phyloP scores from a whole-genome alignment of 176 grass and related monocot species.

The Juncus inflexus region DNA sequence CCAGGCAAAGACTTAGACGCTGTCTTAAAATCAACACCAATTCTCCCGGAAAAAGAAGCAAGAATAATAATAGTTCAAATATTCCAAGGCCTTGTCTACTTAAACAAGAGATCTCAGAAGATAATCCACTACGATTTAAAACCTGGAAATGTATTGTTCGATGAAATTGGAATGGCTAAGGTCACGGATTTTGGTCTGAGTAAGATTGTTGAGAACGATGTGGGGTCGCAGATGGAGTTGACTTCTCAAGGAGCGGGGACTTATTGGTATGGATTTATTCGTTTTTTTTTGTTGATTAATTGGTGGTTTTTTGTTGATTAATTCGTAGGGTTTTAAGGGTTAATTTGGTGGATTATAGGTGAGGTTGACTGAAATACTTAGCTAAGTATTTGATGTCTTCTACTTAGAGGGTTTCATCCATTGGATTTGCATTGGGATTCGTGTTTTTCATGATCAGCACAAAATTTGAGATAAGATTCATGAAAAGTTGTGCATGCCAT shows the following conservation, averaged over 20 bases:
- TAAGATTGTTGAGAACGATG: slow-evolving; percentile 99
- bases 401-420: too few relatives aligned
- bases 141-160: slow-evolving; percentile 96
- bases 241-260: slow-evolving; percentile 99
- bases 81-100: slow-evolving; percentile 96
- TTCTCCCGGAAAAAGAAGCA: slow-evolving; percentile 98
- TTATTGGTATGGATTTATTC: slow-evolving; percentile 64
- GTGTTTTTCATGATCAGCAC: too few relatives aligned
- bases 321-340: neutral
- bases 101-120: slow-evolving; percentile 93
- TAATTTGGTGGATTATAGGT: too few relatives aligned
- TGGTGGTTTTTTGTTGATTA: slow-evolving; percentile 10
- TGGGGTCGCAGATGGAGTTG: slow-evolving; percentile 98
- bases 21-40: slow-evolving; percentile 82
- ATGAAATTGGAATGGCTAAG: slow-evolving; percentile 90
- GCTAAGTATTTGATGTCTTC: too few relatives aligned
- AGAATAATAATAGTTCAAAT: slow-evolving; percentile 98
- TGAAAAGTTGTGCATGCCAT: too few relatives aligned
- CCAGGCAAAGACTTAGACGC: slow-evolving; percentile 99
- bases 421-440: too few relatives aligned
- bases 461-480: too few relatives aligned
- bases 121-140: slow-evolving; percentile 99
- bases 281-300: slow-evolving; percentile 25
- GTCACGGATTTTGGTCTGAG: slow-evolving; percentile 99
- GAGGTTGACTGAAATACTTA: neutral